phyloP scores from a whole-genome alignment of 169 alveolate species.

The Amoebophrya sp. region DNA sequence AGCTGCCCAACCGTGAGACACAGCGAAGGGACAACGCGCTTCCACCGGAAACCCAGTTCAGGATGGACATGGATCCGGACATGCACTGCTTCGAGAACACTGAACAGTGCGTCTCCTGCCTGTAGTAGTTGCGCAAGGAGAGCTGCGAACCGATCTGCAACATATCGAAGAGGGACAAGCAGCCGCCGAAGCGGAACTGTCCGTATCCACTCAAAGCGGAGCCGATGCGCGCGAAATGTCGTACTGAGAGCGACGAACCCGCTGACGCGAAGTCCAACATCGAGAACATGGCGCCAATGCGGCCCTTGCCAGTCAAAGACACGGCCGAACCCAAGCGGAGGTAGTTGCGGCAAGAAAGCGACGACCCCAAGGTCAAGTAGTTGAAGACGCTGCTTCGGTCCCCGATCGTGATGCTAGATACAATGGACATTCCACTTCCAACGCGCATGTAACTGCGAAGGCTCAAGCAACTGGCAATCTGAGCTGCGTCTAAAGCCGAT shows the following conservation, averaged over 20 bases:
- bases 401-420: not conserved
- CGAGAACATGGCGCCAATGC: not conserved
- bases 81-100: not conserved
- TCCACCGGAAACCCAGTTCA: not conserved
- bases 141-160: not conserved
- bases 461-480: not conserved
- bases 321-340: not conserved
- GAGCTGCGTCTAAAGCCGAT: not conserved
- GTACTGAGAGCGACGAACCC: not conserved
- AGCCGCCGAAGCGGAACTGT: conserved; percentile 23
- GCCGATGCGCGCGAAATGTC: not conserved
- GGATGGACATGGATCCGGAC: not conserved
- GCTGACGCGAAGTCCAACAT: not conserved
- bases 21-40: conserved; percentile 11
- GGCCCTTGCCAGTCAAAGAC: not conserved
- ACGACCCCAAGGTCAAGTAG: not conserved
- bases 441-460: not conserved
- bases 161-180: not conserved
- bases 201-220: not conserved
- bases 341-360: not conserved
- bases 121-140: not conserved
- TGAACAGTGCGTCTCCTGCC: not conserved
- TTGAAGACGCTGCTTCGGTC: not conserved
- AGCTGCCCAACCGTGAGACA: not conserved
- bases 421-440: not conserved